Percentiles rank a stretch among this genome's conserved stretches.
Evolutionary conservation across 352 stramenopile genomes (phyloP).

Genomic region (Phytophthora podocarpi): DNA sequence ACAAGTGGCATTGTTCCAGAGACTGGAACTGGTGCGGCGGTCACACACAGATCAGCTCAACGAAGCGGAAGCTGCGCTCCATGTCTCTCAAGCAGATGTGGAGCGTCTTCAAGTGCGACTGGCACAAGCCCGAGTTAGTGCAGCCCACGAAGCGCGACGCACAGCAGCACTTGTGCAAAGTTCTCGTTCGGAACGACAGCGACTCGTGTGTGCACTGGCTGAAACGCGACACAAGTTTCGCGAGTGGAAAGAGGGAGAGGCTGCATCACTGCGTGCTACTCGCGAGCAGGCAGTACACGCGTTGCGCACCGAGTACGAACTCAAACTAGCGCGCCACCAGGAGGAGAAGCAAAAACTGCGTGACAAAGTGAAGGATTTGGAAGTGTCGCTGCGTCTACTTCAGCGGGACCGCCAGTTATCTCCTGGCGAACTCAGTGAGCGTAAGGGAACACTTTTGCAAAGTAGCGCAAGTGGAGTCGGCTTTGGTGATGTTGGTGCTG

Average conservation of each 20-base stretch:
- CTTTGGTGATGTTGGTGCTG: slow-evolving; percentile 46
- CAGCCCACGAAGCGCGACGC: slow-evolving; percentile 33
- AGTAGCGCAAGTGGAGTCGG: slow-evolving; percentile 17
- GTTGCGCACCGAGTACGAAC: slow-evolving; percentile 64
- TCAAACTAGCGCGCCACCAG: slow-evolving; percentile 69
- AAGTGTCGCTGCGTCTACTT: slow-evolving; percentile 65
- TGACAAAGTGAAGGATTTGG: slow-evolving; percentile 76
- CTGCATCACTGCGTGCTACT: slow-evolving; percentile 43
- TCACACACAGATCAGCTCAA: slow-evolving; percentile 25
- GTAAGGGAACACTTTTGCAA: slow-evolving; percentile 61
- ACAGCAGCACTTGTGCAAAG: slow-evolving; percentile 27
- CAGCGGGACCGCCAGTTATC: slow-evolving; percentile 68
- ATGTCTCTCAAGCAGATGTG: slow-evolving; percentile 24
- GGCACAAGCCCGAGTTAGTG: slow-evolving; percentile 23
- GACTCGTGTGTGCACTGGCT: slow-evolving; percentile 53
- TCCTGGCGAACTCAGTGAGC: slow-evolving; percentile 61
- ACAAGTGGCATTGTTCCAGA: slow-evolving; percentile 37
- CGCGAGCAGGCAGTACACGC: slow-evolving; percentile 63
- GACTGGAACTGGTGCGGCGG: slow-evolving; percentile 25
- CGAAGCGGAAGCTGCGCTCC: slow-evolving; percentile 22
- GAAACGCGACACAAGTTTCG: slow-evolving; percentile 71
- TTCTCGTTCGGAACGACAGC: slow-evolving; percentile 50
- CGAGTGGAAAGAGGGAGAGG: slow-evolving; percentile 70
- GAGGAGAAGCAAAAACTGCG: slow-evolving; percentile 77
- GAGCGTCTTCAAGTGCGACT: slow-evolving; percentile 32